Evolutionary conservation across 2,329 filamentous ascomycete species (phyloP), one percentile per base, ranked within the genome.

Genomic region (Phyllosticta citribraziliensis): DNA sequence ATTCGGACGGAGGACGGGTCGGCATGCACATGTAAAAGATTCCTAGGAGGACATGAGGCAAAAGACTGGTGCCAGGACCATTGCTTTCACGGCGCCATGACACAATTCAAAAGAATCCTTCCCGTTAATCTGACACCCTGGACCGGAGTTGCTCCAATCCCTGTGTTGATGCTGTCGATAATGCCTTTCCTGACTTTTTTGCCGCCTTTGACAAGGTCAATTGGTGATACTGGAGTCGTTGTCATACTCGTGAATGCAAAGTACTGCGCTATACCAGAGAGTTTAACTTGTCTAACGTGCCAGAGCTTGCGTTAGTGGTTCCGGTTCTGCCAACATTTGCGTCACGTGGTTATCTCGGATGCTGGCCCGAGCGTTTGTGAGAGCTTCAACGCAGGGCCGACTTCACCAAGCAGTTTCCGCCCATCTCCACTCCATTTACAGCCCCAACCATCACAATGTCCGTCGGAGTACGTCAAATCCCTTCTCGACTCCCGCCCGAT

Each of bases 321-420:
- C 22, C 22, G 22, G 22, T 57, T 22, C 52, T 30, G 27, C 27
- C 6, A 30, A 25, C 52, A 47, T 35, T 40, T n/a, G 35, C 19
- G 24, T 60, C 58, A 60, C 58, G 58, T 60, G 58, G 17, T n/a
- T 47, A n/a, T n/a, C 40, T 47, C 12, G 24, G 17, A 53, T 6
- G 51, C 55, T 59, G 57, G 57, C 57, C 24, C 57, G 57, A 52
- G 58, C 53, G 40, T 47, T 47, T 60, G 52, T 52, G 58, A 54
- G 58, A 61, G 59, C 59, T 61, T 55, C 54, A 61, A 61, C 56
- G 56, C 59, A 51, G 54, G 56, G 59, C 59, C 59, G 59, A 61
- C 59, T 57, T 61, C 59, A 55, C 56, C 74, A 74, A 75, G 69
- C 72, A 72, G 71, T 78, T 75, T 73, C 78, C 80, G 76, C 76